These are phyloP conservation scores for Nigrospora oryzae DNA, from an alignment of 2,329 filamentous ascomycete species.

Conservation along the genomic window DNA sequence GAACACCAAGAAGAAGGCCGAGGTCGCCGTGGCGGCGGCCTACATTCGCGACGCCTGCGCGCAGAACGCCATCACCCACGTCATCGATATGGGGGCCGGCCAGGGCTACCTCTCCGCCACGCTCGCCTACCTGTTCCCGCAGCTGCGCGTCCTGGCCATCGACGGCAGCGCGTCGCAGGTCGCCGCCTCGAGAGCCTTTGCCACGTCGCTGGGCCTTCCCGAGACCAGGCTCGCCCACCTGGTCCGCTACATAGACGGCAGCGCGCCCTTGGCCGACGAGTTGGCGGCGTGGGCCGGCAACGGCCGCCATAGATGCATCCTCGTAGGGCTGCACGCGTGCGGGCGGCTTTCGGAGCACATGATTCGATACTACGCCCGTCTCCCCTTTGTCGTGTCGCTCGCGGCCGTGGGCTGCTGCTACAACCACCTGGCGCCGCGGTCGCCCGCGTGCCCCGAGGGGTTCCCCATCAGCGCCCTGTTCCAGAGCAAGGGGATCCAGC, in stretches of 20 bases:
- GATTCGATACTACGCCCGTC: conserved; percentile 17
- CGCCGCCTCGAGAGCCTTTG: conserved; percentile 14
- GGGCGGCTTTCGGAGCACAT: conserved; percentile 23
- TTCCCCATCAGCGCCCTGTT: conserved; percentile 27
- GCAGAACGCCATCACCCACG: conserved; percentile 12
- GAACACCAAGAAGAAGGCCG: conserved; percentile 21
- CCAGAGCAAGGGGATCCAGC: conserved; percentile 8
- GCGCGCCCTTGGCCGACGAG: conserved; percentile 8
- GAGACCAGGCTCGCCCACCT: conserved; percentile 12
- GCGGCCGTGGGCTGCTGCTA: conserved; percentile 23
- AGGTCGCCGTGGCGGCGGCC: conserved; percentile 17
- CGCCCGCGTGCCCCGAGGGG: conserved; percentile 26
- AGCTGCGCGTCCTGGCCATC: conserved; percentile 18
- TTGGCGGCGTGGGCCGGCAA: conserved; percentile 16
- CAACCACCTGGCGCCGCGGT: conserved; percentile 20
- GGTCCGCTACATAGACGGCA: conserved; percentile 19
- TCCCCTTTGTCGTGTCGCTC: conserved; percentile 12
- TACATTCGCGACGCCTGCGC: conserved; percentile 16
- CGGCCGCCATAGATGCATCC: conserved; percentile 16
- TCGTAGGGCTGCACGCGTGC: conserved; percentile 23
- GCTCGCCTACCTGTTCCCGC: conserved; percentile 18
- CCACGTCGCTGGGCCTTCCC: conserved; percentile 12
- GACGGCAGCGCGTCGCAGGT: conserved; percentile 21
- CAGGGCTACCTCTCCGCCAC: conserved; percentile 21
- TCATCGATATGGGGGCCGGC: conserved; percentile 16